Conservation (phyloP, 192 early-diverging fungal genomes). For the Linnemannia elongata region DNA sequence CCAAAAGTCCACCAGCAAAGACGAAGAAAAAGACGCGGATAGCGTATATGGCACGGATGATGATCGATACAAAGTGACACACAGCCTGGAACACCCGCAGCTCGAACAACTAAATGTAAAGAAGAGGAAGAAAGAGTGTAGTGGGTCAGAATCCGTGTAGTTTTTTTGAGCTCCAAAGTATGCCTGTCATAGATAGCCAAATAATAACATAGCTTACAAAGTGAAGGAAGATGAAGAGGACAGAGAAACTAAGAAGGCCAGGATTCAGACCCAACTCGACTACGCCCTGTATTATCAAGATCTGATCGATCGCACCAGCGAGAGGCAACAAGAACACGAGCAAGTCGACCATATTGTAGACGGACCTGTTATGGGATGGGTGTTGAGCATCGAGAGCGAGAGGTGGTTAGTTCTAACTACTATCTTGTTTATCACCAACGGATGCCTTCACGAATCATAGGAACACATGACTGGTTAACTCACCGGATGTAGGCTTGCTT, state of each 20-base stretch:
- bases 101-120: conserved; percentile 5
- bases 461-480: not conserved
- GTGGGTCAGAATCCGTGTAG: too few relatives aligned
- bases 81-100: conserved; percentile 7
- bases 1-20: not conserved
- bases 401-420: too few relatives aligned
- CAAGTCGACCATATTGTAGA: conserved; percentile 11
- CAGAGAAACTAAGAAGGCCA: conserved; percentile 12
- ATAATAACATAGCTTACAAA: conserved; percentile 10
- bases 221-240: conserved; percentile 27
- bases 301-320: conserved; percentile 1
- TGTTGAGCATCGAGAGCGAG: too few relatives aligned
- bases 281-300: not conserved
- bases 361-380: not conserved
- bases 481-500: not conserved
- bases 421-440: too few relatives aligned
- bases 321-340: conserved; percentile 7
- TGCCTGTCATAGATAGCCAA: not conserved
- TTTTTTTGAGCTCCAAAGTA: too few relatives aligned
- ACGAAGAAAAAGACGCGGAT: conserved; percentile 20
- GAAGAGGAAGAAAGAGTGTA: not conserved
- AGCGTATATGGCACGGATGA: not conserved
- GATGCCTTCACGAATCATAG: not conserved
- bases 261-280: not conserved
- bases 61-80: conserved; percentile 12